These are phyloP conservation scores for Fusarium sp. DNA, from an alignment of 2,329 filamentous ascomycete species.

Conservation along the genomic window DNA sequence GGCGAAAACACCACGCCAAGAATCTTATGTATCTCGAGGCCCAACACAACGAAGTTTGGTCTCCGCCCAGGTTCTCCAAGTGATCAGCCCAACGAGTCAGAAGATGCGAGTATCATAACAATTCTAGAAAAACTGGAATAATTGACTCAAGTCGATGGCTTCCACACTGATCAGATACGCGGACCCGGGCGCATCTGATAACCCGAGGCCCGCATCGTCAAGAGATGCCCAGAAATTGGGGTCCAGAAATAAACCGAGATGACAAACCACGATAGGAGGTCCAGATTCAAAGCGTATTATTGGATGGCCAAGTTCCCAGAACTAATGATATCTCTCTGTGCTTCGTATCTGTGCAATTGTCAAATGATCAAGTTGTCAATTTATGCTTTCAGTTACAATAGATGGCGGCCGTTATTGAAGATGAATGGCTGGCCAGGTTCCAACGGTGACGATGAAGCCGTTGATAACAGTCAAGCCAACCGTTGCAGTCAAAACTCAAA, in stretches of 20 bases:
- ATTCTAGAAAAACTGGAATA: background rate
- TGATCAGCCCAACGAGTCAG: conserved; percentile 10
- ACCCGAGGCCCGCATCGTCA: background rate
- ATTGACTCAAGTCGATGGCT: background rate
- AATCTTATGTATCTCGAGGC: conserved; percentile 13
- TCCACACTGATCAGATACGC: background rate
- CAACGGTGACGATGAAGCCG: background rate
- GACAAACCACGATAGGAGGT: background rate
- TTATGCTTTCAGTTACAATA: background rate
- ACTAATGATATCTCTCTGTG: background rate
- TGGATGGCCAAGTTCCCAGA: background rate
- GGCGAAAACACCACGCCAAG: conserved; percentile 27
- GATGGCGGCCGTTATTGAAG: too few species aligned
- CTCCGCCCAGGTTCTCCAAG: conserved; percentile 13
- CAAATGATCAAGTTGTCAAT: too few species aligned
- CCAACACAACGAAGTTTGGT: background rate
- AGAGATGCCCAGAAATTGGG: background rate
- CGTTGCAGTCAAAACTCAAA: background rate
- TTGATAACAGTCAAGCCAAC: background rate
- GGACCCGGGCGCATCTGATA: background rate
- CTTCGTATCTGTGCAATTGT: too few species aligned
- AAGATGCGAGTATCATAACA: conserved; percentile 18
- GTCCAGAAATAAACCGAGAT: conserved; percentile 1
- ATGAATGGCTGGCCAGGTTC: background rate
- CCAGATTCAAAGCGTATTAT: background rate